Evolutionary conservation across 148 eudicot genomes (phyloP).

Genomic region (Chenopodium berlandieri): DNA sequence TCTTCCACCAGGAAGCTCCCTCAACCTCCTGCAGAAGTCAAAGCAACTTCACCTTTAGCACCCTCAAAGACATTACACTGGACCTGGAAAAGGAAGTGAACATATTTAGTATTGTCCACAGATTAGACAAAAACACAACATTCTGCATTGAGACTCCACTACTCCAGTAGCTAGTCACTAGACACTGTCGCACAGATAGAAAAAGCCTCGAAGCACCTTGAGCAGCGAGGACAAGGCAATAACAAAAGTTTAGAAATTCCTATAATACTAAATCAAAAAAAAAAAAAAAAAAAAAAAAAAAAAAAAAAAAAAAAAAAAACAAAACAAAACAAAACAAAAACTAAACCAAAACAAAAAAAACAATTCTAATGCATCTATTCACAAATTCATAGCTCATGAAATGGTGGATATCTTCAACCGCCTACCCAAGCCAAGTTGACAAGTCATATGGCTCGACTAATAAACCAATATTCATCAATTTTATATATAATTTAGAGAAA

Average conservation of each 20-base stretch:
- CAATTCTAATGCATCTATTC: not conserved
- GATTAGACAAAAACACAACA: not conserved
- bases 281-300: no score
- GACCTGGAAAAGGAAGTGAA: conserved; percentile 41
- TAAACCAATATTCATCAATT: not conserved
- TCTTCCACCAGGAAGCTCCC: conserved; percentile 71
- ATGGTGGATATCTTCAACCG: not conserved
- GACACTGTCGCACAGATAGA: not conserved
- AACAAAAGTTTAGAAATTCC: not conserved
- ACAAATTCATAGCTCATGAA: not conserved
- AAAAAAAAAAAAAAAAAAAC: no score
- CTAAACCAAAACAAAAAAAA: no score
- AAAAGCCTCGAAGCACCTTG: not conserved
- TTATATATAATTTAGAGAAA: not conserved
- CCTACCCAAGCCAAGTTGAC: not conserved
- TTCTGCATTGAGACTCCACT: conserved; percentile 1
- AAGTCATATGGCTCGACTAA: not conserved
- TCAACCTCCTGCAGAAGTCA: conserved; percentile 86
- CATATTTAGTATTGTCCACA: conserved; percentile 3
- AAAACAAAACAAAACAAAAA: no score
- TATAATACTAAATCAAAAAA: no score
- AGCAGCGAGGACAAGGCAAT: not conserved
- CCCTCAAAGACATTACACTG: conserved; percentile 93
- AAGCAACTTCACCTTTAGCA: conserved; percentile 77
- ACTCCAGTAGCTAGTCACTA: not conserved